Evolutionary conservation across 1,284 basidiomycete species (phyloP).

Genomic region (Hypsizygus ulmarius): DNA sequence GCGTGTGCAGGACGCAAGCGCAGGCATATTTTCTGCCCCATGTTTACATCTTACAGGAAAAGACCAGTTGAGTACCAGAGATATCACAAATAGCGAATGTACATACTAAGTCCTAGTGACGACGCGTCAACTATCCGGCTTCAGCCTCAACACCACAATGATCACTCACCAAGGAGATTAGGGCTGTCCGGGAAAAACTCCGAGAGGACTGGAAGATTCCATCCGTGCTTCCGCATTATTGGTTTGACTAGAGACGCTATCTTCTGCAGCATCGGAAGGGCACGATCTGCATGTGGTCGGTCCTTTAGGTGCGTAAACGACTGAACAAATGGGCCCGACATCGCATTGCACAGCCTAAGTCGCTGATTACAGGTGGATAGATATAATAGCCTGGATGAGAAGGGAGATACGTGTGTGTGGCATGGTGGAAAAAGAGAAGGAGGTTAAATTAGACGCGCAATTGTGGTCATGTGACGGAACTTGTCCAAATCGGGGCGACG

Average conservation of each 20-base stretch:
- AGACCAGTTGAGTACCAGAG: slow-evolving; percentile 3
- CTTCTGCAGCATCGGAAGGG: slow-evolving; percentile 65
- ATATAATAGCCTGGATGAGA: neutral
- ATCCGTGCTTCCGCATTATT: slow-evolving; percentile 81
- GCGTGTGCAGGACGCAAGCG: slow-evolving; percentile 70
- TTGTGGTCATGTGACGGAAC: slow-evolving; percentile 3
- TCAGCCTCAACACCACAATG: neutral
- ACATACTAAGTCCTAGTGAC: slow-evolving; percentile 41
- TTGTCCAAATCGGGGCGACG: neutral
- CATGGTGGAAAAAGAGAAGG: no score
- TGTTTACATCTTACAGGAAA: slow-evolving; percentile 61
- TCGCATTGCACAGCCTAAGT: slow-evolving; percentile 4
- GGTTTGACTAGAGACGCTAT: slow-evolving; percentile 84
- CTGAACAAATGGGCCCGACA: slow-evolving; percentile 51
- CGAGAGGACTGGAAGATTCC: slow-evolving; percentile 77
- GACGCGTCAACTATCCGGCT: neutral
- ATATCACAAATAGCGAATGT: neutral
- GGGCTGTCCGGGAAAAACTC: slow-evolving; percentile 84
- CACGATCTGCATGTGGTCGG: slow-evolving; percentile 57
- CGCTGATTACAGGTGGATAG: no score
- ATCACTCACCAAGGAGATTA: slow-evolving; percentile 64
- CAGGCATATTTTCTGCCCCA: slow-evolving; percentile 77
- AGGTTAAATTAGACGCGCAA: slow-evolving; percentile 2
- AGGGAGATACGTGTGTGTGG: no score
- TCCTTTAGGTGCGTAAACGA: slow-evolving; percentile 68